Percentiles rank a stretch among this genome's conserved stretches.
Evolutionary conservation across 306 rosid species (phyloP).

Genomic region (Rosa persica): DNA sequence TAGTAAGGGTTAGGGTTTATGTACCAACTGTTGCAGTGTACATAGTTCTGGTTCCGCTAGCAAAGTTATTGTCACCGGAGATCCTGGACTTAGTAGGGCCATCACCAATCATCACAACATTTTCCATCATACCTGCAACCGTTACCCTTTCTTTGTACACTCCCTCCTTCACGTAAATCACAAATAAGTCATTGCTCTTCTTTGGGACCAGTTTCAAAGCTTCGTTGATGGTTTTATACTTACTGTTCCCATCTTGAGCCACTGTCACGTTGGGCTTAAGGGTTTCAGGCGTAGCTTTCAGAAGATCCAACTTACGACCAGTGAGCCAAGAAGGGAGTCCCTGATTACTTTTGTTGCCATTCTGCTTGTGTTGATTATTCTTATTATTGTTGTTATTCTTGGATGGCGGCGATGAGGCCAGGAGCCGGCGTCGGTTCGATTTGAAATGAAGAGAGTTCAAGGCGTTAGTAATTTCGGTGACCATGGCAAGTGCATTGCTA

Average conservation of each 20-base stretch:
- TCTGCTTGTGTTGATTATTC: neutral
- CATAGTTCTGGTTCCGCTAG: conserved; percentile 48
- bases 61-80: conserved; percentile 38
- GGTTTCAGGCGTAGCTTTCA: conserved; percentile 1
- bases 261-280: conserved; percentile 52
- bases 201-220: conserved; percentile 51
- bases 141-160: conserved; percentile 45
- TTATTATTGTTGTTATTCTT: neutral
- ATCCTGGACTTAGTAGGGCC: conserved; percentile 70
- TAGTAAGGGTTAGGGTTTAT: conserved; percentile 4
- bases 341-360: neutral
- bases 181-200: conserved; percentile 40
- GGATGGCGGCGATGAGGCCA: neutral
- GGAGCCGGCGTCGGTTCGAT: neutral
- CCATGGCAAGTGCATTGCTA: conserved; percentile 61
- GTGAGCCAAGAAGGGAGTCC: conserved; percentile 45
- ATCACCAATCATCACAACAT: conserved; percentile 63
- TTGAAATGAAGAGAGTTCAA: neutral
- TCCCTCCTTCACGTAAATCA: conserved; percentile 68
- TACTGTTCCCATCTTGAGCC: conserved; percentile 68
- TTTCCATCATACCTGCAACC: conserved; percentile 29
- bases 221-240: conserved; percentile 50
- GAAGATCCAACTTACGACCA: conserved; percentile 34
- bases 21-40: conserved; percentile 65
- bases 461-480: conserved; percentile 19